Percentiles rank a stretch among this genome's conserved stretches.
These are phyloP conservation scores for Macrolepiota fuliginosa DNA, from an alignment of 768 basidiomycete genomes.

Conservation along the genomic window DNA sequence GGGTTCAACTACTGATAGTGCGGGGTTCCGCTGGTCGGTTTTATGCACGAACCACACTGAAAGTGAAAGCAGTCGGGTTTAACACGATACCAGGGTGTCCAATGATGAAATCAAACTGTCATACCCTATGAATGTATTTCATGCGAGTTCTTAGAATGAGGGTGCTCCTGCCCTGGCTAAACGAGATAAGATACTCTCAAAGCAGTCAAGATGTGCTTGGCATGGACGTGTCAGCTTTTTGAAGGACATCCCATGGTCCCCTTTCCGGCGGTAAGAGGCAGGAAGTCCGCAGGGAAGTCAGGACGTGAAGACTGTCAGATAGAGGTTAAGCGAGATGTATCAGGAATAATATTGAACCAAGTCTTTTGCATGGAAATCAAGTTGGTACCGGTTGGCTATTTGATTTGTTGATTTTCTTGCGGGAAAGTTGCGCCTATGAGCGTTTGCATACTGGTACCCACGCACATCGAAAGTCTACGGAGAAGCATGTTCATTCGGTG, in stretches of 20 bases:
- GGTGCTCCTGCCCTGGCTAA: conserved; percentile 1
- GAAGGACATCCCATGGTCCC: neutral
- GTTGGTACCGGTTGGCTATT: neutral
- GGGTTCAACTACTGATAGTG: neutral
- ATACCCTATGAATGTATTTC: neutral
- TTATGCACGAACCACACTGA: neutral
- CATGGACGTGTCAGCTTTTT: neutral
- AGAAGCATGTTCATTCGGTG: neutral
- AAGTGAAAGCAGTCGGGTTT: neutral
- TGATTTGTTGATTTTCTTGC: too few relatives aligned
- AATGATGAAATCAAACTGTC: neutral
- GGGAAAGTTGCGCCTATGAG: too few relatives aligned
- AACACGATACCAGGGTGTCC: neutral
- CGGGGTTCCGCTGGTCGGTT: neutral
- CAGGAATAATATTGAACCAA: neutral
- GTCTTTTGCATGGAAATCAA: neutral
- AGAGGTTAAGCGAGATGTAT: neutral
- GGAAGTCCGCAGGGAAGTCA: neutral
- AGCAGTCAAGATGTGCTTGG: neutral
- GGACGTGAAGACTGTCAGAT: neutral
- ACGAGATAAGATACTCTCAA: neutral
- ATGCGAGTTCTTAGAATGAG: neutral
- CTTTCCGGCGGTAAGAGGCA: neutral
- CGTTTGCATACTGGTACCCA: neutral
- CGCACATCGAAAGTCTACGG: neutral